Base-by-base conservation (phyloP, 2,329 filamentous ascomycete species). In the Neocucurbitaria cava region DNA sequence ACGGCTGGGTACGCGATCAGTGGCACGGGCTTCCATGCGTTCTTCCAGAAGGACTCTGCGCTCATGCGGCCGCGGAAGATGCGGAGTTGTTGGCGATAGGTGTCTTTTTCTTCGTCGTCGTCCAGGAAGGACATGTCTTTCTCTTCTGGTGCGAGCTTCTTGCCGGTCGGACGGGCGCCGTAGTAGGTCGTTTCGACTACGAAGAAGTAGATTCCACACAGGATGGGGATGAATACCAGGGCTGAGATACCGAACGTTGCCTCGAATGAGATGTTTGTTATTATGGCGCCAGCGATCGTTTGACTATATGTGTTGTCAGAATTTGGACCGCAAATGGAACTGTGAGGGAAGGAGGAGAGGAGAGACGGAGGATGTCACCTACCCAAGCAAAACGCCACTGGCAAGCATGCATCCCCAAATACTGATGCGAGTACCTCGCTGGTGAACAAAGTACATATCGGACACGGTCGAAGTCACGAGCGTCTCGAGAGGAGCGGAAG, bases 371-470 rank as follows among this genome's bases (percentile, higher is more conserved):
- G 31, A 15, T 6, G 13, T 35, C 13, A n/a, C n/a, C 17, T 35
- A 35, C 54, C 77, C 77, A 3, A 77, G 74, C 17, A 75, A 66
- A 18, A 79, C 78, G 15, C 74, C 71, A 3, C 67, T 64, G 28
- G 59, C 59, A 11, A 73, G 33, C 66, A 74, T 72, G 31, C 71
- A 74, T 15, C 76, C 74, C 70, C 78, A 80, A 46, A 96, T 83
- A 1, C 93, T 93, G 89, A 97, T 96, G 45, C 93, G 87, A 59
- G 89, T 86, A 33, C 93, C 92, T 54, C 91, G 85, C 79, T 90
- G 87, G 77, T 94, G 94, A 20, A 97, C 91, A 74, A 89, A 96
- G 77, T 93, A 97, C 49, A 98, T 75, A 73, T 98, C 94, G 30
- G 92, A 94, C 2, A 98, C 91, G 24, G 89, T 89, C 1, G 91